Evolutionary conservation across 768 basidiomycete genomes (phyloP).

Genomic region (Clavaria fumosa): DNA sequence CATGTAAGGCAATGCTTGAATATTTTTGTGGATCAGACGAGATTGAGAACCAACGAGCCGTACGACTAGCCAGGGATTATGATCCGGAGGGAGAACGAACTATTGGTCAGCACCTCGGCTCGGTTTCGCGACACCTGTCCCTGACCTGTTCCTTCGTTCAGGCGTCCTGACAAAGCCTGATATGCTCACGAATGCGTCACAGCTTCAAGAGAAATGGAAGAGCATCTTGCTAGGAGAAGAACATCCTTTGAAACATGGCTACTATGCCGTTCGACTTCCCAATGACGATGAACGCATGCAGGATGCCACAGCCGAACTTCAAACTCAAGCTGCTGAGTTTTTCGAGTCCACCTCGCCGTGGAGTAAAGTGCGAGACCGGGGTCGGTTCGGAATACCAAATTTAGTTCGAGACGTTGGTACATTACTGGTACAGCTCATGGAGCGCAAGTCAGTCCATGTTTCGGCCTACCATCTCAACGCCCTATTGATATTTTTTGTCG

Average conservation of each 20-base stretch:
- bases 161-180: conserved; percentile 65
- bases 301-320: conserved; percentile 21
- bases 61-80: conserved; percentile 33
- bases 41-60: conserved; percentile 47
- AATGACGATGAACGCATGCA: conserved; percentile 37
- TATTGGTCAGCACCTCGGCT: conserved; percentile 45
- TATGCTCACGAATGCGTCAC: conserved; percentile 29
- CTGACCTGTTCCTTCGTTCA: conserved; percentile 15
- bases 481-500: not conserved
- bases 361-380: conserved; percentile 24
- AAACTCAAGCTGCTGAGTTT: conserved; percentile 25
- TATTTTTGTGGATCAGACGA: conserved; percentile 30
- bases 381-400: conserved; percentile 39
- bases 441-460: conserved; percentile 27
- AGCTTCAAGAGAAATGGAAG: conserved; percentile 30
- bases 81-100: conserved; percentile 44
- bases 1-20: not conserved
- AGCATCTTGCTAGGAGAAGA: conserved; percentile 32
- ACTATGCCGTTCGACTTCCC: conserved; percentile 51
- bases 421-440: conserved; percentile 38
- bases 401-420: conserved; percentile 37
- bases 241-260: conserved; percentile 37
- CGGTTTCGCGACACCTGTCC: too few relatives aligned
- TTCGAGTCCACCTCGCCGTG: conserved; percentile 38
- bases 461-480: not conserved